Evolutionary conservation across 495 filamentous ascomycete genomes (phyloP), one percentile per base, ranked within the genome.

Genomic region (Lasiosphaeris hirsuta): DNA sequence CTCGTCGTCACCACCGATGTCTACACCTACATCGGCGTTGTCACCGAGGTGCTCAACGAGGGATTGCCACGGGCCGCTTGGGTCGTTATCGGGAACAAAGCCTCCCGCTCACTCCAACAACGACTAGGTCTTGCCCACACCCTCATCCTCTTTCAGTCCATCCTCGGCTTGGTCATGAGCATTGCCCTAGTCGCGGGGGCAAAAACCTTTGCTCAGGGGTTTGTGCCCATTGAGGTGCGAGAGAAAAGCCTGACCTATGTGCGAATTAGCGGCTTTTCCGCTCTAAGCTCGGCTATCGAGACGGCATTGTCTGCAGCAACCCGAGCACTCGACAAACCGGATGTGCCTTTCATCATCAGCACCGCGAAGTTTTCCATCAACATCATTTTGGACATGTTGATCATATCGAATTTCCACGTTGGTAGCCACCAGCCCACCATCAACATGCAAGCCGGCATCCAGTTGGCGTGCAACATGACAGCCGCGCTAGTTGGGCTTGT

Each of bases 41-140:
- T 89, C 13, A 81, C 78, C 0, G 81, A 90, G 60, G 86, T 89
- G 1, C 69, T 90, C 41, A 90, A 90, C 68, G 86, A 92, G 62
- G 86, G 87, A 11, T 81, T 90, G 7, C 88, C 87, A 0, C 75
- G 86, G 18, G 80, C 85, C 0, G 79, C 86, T 7, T 90, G 84
- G 84, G 70, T 85, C 13, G 75, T 87, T 55, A 90, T 90, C 60
- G 88, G 84, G 9, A 85, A 90, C 71, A 79, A 79, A 48, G 66
- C 78, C 7, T 81, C 81, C 2, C 79, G 86, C 10, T 74, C 73
- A 1, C 59, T 78, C 2, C 34, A 68, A 6, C 75, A 80, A 7
- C 80, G 88, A 0, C 65, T 90, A 18, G 66, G 72, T 4, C 79
- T 92, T 8, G 72, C 87, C 0, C 78, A 88, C 56, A 89, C 86